These are phyloP conservation scores for Primulina tabacum DNA, from an alignment of 257 asterid genomes.

Conservation along the genomic window DNA sequence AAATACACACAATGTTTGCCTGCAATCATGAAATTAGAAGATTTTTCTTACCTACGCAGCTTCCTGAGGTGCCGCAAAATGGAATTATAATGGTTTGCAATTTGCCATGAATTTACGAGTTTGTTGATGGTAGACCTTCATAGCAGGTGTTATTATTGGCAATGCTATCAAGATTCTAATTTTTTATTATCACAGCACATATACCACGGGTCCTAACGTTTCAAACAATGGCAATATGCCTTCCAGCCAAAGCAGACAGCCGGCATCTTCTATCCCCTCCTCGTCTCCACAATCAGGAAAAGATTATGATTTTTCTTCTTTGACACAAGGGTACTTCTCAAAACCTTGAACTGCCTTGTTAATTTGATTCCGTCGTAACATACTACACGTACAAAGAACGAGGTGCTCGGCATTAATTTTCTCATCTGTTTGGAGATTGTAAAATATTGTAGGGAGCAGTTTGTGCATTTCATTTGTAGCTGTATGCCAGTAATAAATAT, in stretches of 20 bases:
- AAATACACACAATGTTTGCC: background rate
- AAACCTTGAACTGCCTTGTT: slow-evolving; percentile 45
- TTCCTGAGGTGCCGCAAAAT: background rate
- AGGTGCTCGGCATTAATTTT: background rate
- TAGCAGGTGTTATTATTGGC: background rate
- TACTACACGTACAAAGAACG: slow-evolving; percentile 9
- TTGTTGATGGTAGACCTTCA: background rate
- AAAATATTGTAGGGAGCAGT: background rate
- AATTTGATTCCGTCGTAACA: slow-evolving; percentile 27
- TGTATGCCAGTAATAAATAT: background rate
- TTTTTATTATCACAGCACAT: slow-evolving; percentile 43
- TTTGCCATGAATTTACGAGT: background rate
- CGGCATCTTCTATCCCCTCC: slow-evolving; percentile 44
- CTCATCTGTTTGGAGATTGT: background rate
- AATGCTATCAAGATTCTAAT: background rate
- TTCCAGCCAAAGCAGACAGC: slow-evolving; percentile 42
- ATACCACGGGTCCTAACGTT: slow-evolving; percentile 43
- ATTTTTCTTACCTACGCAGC: background rate
- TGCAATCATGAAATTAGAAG: background rate
- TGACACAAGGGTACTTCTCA: slow-evolving; percentile 82
- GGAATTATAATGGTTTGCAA: slow-evolving; percentile 5
- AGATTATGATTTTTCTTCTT: slow-evolving; percentile 88
- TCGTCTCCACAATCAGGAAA: slow-evolving; percentile 54
- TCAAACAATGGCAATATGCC: slow-evolving; percentile 50
- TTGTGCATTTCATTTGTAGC: background rate